Evolutionary conservation across 352 stramenopile species (phyloP).

Genomic region (Aphanomyces stellatus): DNA sequence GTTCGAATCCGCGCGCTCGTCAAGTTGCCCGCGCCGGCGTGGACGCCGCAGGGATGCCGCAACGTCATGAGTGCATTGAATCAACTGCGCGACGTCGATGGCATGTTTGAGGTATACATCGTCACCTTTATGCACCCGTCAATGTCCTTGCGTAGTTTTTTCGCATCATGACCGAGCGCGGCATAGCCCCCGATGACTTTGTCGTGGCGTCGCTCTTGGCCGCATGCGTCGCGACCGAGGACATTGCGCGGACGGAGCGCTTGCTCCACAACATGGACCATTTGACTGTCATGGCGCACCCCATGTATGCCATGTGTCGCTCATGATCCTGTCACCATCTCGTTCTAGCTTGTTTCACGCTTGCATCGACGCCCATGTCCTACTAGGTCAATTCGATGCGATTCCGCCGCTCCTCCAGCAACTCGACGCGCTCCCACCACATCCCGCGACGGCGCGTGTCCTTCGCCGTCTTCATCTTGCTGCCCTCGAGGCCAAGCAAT

Average conservation of each 20-base stretch:
- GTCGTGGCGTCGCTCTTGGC: constrained; percentile 2
- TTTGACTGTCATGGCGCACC: too few relatives aligned
- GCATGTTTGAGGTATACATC: constrained; percentile 3
- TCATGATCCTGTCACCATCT: neutral
- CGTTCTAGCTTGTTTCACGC: neutral
- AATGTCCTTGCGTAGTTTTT: constrained; percentile 6
- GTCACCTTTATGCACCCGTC: neutral
- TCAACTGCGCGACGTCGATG: neutral
- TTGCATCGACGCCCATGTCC: neutral
- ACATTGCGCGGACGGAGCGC: neutral
- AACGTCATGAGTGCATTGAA: constrained; percentile 15
- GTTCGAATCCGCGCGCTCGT: neutral
- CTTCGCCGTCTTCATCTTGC: neutral
- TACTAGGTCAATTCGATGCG: neutral
- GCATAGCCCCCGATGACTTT: neutral
- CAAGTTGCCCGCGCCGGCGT: neutral
- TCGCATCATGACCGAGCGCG: neutral
- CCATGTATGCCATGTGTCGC: neutral
- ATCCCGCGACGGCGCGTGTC: neutral
- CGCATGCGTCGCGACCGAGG: neutral
- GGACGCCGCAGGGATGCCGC: constrained; percentile 7
- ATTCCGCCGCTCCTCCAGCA: neutral
- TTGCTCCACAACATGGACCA: neutral
- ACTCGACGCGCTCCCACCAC: neutral
- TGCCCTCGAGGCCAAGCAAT: neutral